These are phyloP conservation scores for Phycomyces blakesleeanus DNA, from an alignment of 192 early-diverging fungal genomes.

Conservation along the genomic window DNA sequence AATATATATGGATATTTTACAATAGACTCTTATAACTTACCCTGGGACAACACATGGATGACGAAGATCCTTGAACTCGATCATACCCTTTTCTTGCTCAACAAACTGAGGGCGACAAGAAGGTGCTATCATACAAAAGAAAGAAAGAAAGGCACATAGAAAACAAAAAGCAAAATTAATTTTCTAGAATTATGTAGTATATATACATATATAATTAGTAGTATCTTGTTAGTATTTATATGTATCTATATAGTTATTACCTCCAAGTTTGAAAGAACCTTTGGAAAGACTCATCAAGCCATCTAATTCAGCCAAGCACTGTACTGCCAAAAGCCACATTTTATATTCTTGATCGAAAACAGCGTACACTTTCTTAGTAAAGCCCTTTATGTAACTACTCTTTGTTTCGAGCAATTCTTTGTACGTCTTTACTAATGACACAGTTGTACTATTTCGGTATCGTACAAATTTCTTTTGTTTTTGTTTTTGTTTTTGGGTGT, in stretches of 20 bases:
- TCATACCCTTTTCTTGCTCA: constrained; percentile 52
- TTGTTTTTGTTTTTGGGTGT: too few relatives aligned
- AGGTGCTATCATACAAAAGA: constrained; percentile 48
- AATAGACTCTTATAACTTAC: constrained; percentile 34
- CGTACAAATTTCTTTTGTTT: constrained; percentile 60
- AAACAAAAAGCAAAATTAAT: background rate
- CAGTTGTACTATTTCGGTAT: constrained; percentile 76
- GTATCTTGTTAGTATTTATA: too few relatives aligned
- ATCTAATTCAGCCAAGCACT: constrained; percentile 81
- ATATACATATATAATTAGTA: too few relatives aligned
- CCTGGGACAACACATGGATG: constrained; percentile 87
- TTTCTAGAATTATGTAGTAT: too few relatives aligned
- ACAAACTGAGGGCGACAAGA: constrained; percentile 86
- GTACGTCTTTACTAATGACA: constrained; percentile 61
- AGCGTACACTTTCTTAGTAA: constrained; percentile 70
- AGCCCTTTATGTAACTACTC: constrained; percentile 68
- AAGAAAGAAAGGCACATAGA: background rate
- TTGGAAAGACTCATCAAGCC: constrained; percentile 74
- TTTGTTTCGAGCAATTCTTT: constrained; percentile 82
- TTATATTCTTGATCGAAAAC: constrained; percentile 82
- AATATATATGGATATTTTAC: too few relatives aligned
- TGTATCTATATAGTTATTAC: constrained; percentile 42
- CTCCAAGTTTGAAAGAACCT: constrained; percentile 63
- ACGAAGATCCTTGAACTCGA: constrained; percentile 86
- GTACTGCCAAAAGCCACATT: constrained; percentile 65